phyloP scores from a whole-genome alignment of 2,329 filamentous ascomycete species.

The Metarhizium anisopliae region DNA sequence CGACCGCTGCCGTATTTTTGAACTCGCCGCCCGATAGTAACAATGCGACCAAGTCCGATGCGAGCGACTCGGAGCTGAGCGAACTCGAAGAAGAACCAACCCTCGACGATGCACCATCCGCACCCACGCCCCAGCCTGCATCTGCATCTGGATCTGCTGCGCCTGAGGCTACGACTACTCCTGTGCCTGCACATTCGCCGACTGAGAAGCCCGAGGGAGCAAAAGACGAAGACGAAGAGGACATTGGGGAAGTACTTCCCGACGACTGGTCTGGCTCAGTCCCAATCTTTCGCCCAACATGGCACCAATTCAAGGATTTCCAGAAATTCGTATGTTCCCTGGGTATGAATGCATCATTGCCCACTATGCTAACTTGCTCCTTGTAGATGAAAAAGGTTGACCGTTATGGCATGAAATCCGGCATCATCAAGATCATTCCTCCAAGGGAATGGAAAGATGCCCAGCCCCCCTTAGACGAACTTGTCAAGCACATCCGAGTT shows the following conservation, averaged over 20 bases:
- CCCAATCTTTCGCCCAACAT: slow-evolving; percentile 89
- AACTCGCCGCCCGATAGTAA: slow-evolving; percentile 58
- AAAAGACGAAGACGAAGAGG: slow-evolving; percentile 37
- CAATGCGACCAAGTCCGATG: slow-evolving; percentile 48
- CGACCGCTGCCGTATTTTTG: slow-evolving; percentile 34
- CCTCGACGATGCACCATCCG: slow-evolving; percentile 22
- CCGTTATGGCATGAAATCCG: slow-evolving; percentile 92
- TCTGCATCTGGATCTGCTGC: slow-evolving; percentile 16
- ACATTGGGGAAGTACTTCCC: slow-evolving; percentile 71
- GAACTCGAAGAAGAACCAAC: slow-evolving; percentile 51
- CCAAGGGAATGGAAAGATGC: slow-evolving; percentile 86
- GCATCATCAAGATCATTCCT: slow-evolving; percentile 92
- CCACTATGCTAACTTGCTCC: slow-evolving; percentile 15
- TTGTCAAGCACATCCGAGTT: slow-evolving; percentile 84
- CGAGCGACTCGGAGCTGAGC: slow-evolving; percentile 57
- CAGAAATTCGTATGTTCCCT: slow-evolving; percentile 64
- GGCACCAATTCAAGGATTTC: slow-evolving; percentile 92
- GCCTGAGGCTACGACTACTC: slow-evolving; percentile 9
- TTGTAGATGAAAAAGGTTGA: slow-evolving; percentile 70
- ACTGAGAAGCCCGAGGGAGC: slow-evolving; percentile 14
- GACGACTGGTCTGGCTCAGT: slow-evolving; percentile 88
- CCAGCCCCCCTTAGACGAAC: slow-evolving; percentile 69
- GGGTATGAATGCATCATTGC: slow-evolving; percentile 7
- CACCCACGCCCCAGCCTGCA: slow-evolving; percentile 2
- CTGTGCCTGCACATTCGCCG: slow-evolving; percentile 15